These are phyloP conservation scores for Cadophora luteo-olivacea DNA, from an alignment of 2,329 filamentous ascomycete species.

Conservation along the genomic window DNA sequence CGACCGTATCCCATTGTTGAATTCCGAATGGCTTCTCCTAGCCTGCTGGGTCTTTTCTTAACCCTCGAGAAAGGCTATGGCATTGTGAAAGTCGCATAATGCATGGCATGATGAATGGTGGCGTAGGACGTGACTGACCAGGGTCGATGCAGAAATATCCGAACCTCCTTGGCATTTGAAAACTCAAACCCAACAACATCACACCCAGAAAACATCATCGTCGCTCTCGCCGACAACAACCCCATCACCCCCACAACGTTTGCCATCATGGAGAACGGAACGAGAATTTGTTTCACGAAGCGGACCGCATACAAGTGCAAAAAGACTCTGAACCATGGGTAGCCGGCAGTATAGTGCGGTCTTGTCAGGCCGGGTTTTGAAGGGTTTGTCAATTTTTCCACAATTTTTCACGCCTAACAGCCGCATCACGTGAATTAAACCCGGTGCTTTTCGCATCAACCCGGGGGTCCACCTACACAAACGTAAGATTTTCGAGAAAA, in stretches of 20 bases:
- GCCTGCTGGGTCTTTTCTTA: background rate
- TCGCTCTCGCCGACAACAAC: background rate
- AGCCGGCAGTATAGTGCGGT: slow-evolving; percentile 18
- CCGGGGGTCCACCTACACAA: slow-evolving; percentile 16
- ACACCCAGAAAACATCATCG: slow-evolving; percentile 14
- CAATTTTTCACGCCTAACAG: slow-evolving; percentile 6
- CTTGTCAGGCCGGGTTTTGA: slow-evolving; percentile 20
- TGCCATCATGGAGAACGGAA: slow-evolving; percentile 2
- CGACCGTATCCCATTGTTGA: background rate
- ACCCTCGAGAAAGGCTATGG: background rate
- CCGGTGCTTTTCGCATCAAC: background rate
- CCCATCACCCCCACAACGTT: background rate
- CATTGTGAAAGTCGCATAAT: background rate
- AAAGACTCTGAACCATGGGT: slow-evolving; percentile 19
- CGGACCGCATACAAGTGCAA: slow-evolving; percentile 11
- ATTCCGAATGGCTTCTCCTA: background rate
- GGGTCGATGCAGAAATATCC: background rate
- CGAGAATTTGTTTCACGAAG: background rate
- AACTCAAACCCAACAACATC: slow-evolving; percentile 19
- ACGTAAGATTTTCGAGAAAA: slow-evolving; percentile 26
- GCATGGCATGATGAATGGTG: background rate
- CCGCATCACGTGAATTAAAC: slow-evolving; percentile 20
- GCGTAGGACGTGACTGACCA: background rate
- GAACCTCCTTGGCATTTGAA: slow-evolving; percentile 1
- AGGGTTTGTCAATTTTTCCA: slow-evolving; percentile 24